phyloP scores from a whole-genome alignment of 352 stramenopile genomes.

The Phytophthora crassamura region DNA sequence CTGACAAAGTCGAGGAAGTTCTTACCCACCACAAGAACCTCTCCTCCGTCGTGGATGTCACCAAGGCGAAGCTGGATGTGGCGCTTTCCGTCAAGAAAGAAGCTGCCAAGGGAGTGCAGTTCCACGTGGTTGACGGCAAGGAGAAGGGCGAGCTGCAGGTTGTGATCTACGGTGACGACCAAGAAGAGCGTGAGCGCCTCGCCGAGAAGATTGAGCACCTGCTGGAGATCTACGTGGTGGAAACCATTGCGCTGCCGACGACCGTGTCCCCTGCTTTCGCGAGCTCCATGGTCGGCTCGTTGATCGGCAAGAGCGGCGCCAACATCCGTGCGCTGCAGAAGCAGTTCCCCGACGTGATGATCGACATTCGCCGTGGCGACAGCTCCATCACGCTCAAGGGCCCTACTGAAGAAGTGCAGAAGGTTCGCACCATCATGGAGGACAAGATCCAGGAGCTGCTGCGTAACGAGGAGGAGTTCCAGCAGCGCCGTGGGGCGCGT shows the following conservation, averaged over 20 bases:
- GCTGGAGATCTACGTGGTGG: conserved; percentile 53
- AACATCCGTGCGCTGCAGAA: conserved; percentile 79
- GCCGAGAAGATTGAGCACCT: conserved; percentile 73
- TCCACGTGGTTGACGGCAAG: conserved; percentile 56
- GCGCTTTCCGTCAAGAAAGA: conserved; percentile 56
- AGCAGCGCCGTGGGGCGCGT: conserved; percentile 38
- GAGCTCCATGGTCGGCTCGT: conserved; percentile 63
- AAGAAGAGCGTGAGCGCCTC: conserved; percentile 62
- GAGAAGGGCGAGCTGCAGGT: conserved; percentile 55
- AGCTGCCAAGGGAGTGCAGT: conserved; percentile 57
- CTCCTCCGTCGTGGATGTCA: conserved; percentile 54
- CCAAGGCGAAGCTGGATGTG: conserved; percentile 56
- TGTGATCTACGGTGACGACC: conserved; percentile 61
- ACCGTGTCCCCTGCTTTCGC: conserved; percentile 40
- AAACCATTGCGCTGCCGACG: conserved; percentile 57
- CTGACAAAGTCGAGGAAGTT: conserved; percentile 63
- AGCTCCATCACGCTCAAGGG: conserved; percentile 67
- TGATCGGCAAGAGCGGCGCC: conserved; percentile 83
- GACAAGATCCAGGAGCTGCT: conserved; percentile 77
- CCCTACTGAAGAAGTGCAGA: conserved; percentile 49
- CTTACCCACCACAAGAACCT: conserved; percentile 59
- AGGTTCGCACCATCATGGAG: conserved; percentile 69
- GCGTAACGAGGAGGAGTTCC: conserved; percentile 55
- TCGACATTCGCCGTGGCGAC: conserved; percentile 66
- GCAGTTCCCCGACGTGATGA: conserved; percentile 62